Evolutionary conservation across 192 early-diverging fungal genomes (phyloP).

Genomic region (Backusella sp.): DNA sequence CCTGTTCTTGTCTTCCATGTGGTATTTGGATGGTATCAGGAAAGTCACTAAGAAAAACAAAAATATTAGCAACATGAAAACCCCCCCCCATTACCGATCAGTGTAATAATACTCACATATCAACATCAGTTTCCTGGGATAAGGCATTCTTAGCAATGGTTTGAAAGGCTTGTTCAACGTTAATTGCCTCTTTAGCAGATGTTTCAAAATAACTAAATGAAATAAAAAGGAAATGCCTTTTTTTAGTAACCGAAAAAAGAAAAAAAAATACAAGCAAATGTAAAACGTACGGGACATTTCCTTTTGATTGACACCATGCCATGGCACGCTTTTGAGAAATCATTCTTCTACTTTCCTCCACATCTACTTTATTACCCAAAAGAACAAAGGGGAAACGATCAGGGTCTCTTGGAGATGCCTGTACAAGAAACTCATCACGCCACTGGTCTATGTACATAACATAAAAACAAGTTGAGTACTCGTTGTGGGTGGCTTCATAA

Average conservation of each 20-base stretch:
- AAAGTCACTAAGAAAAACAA: constrained; percentile 15
- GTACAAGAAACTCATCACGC: constrained; percentile 98
- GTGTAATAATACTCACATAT: constrained; percentile 54
- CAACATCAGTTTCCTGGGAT: constrained; percentile 87
- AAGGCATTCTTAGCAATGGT: constrained; percentile 94
- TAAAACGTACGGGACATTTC: constrained; percentile 70
- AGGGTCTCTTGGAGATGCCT: constrained; percentile 89
- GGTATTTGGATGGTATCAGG: constrained; percentile 31
- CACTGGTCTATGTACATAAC: constrained; percentile 65
- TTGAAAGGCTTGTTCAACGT: constrained; percentile 97
- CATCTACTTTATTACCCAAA: constrained; percentile 97
- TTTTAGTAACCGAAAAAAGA: not conserved
- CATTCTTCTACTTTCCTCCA: constrained; percentile 89
- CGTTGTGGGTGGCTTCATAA: not conserved
- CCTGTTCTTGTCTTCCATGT: constrained; percentile 16
- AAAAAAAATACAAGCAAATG: not conserved
- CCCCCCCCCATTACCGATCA: too few species aligned
- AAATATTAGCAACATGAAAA: too few species aligned
- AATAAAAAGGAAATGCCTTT: constrained; percentile 11
- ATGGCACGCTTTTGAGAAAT: constrained; percentile 97
- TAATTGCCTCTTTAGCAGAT: constrained; percentile 96
- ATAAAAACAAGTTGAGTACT: not conserved
- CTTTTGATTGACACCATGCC: constrained; percentile 96
- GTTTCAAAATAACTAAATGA: constrained; percentile 89
- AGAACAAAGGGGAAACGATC: constrained; percentile 99